Evolutionary conservation across 805 yeast genomes (phyloP), one percentile per base, ranked within the genome.

Genomic region (Candida glaebosa): DNA sequence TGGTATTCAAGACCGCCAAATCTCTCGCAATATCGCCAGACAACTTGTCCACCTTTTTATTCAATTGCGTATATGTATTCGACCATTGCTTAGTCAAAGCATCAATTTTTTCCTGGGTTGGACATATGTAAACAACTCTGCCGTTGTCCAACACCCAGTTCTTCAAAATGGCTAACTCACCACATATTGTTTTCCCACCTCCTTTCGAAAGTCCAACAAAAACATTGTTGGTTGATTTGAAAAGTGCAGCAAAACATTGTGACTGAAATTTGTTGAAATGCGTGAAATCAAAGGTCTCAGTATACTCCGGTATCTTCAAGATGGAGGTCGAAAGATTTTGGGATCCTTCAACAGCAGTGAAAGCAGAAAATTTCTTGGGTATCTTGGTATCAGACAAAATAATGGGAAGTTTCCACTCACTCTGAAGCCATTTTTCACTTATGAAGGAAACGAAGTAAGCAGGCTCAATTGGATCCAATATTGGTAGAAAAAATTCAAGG

Each of bases 341-440:
- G 77, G 19, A 74, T 52, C 75, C 81, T n/a, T 77, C 52, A 17
- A 84, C 53, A 22, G 75, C 76, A 0, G 88, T 81, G 26, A 79
- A 79, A 0, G 82, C 72, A 1, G 87, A 79, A 43, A 82, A 78
- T 48, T 75, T 76, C 52, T 77, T 75, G 4, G 96, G 96, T 3
- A 80, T 39, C 25, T 63, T 67, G 40, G 85, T 48, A 17, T 65
- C 56, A 24, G 69, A 64, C 45, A 87, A 62, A 42, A 79, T 60
- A 1, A 88, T 68, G 0, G 96, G 87, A 1, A 75, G 56, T 44
- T 75, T 77, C 46, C 73, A 68, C 41, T 78, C 86, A 43, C 88
- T 79, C 46, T 87, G 90, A 3, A 89, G 62, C 99, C 98, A 93
- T 44, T 73, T 78, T 43, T 90, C 95, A 43, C 95, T 87, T 2